phyloP scores from a whole-genome alignment of 192 early-diverging fungal species.

The Spizellomyces sp. region DNA sequence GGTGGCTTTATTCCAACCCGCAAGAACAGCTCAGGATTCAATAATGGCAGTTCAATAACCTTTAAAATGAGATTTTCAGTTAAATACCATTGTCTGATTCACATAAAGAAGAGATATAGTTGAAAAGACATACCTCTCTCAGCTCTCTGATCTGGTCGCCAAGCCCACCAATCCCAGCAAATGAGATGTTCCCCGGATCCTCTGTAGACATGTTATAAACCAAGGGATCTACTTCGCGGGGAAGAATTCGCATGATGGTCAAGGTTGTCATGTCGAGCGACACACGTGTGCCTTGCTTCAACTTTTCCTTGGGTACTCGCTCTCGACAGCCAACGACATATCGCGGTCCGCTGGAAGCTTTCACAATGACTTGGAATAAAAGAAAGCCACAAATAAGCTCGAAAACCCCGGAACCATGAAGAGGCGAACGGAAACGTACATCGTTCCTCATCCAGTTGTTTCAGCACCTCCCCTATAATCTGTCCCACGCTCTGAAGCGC shows the following conservation, averaged over 20 bases:
- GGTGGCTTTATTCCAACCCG: slow-evolving; percentile 98
- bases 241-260: slow-evolving; percentile 99
- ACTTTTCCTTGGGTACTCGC: slow-evolving; percentile 91
- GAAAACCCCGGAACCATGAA: background rate
- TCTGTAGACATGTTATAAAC: slow-evolving; percentile 99
- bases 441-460: slow-evolving; percentile 95
- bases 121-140: slow-evolving; percentile 59
- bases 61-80: background rate
- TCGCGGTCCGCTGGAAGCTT: slow-evolving; percentile 93
- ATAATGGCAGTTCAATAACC: slow-evolving; percentile 96
- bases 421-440: slow-evolving; percentile 60
- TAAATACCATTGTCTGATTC: no score
- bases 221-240: slow-evolving; percentile 97
- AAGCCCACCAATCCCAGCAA: slow-evolving; percentile 97
- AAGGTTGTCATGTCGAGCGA: slow-evolving; percentile 99
- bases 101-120: no score
- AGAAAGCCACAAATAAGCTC: background rate
- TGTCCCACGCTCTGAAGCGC: slow-evolving; percentile 99
- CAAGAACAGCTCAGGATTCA: slow-evolving; percentile 98
- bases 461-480: slow-evolving; percentile 97
- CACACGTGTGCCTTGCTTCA: slow-evolving; percentile 97
- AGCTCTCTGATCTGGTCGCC: slow-evolving; percentile 96
- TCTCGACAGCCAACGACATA: slow-evolving; percentile 98
- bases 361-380: slow-evolving; percentile 82
- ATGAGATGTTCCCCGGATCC: slow-evolving; percentile 91